These are phyloP conservation scores for Megacollybia marginata DNA, from an alignment of 768 basidiomycete species.

Conservation along the genomic window DNA sequence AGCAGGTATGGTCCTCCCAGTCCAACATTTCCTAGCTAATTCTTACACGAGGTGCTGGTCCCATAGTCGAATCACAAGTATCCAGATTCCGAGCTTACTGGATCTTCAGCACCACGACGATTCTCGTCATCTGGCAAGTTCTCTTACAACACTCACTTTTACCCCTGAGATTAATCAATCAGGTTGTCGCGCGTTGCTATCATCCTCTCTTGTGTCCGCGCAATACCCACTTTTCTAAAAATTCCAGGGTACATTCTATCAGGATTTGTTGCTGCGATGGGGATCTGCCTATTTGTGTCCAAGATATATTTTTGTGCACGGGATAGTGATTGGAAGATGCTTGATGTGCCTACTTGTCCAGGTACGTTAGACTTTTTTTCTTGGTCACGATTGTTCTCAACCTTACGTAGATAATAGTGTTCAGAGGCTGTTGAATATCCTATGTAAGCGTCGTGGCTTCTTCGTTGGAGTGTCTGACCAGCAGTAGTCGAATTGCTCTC, in stretches of 20 bases:
- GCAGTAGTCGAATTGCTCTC: constrained; percentile 4
- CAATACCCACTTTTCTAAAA: no score
- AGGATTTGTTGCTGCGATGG: background rate
- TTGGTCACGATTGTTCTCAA: background rate
- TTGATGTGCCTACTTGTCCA: background rate
- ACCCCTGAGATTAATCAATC: no score
- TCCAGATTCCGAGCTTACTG: constrained; percentile 4
- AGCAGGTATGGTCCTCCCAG: background rate
- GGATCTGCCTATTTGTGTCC: background rate
- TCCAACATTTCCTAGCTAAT: background rate
- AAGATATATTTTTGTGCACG: background rate
- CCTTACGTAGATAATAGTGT: background rate
- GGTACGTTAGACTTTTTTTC: background rate
- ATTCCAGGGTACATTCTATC: background rate
- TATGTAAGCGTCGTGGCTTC: background rate
- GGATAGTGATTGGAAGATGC: background rate
- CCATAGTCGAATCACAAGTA: background rate
- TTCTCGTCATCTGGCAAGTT: constrained; percentile 2
- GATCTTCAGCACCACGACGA: constrained; percentile 1
- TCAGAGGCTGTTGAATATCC: background rate
- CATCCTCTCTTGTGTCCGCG: no score
- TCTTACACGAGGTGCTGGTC: background rate
- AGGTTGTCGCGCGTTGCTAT: no score
- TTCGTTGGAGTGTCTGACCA: background rate
- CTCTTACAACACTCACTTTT: background rate